Evolutionary conservation across 495 filamentous ascomycete genomes (phyloP), one percentile per base, ranked within the genome.

Genomic region (Podospora sp.): DNA sequence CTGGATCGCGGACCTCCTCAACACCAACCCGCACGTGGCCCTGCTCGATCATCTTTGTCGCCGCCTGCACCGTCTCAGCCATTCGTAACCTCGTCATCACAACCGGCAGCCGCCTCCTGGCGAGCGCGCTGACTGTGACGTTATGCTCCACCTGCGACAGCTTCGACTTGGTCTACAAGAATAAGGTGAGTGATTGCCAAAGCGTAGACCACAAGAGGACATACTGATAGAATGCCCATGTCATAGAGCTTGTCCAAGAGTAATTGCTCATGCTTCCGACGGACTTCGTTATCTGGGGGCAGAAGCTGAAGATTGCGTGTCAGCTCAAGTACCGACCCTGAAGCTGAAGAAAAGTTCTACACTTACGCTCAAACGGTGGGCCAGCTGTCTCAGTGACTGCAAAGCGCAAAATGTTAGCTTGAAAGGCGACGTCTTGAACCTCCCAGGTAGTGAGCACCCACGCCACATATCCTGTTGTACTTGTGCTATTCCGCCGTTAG

Each of bases 21-120:
- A 92, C 90, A 4, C 95, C 96, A 5, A 98, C 93, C 27, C 95
- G 85, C 1, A 99, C 92, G 79, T 99, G 96, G 1, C 95, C 95
- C 71, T 97, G 94, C 78, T 98, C 94, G 65, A 99, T 89, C 71
- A 97, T 90, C 71, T 91, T 93, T 7, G 88, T 88, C 8, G 94
- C 90, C 55, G 88, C 89, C 71, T 90, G 89, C 21, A 97, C 89
- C 59, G 86, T 94, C 79, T 96, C 91, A 33, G 92, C 91, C 93
- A 98, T 97, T 55, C 91, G 83, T 71, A 93, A 79, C 66, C 94
- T 74, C 68, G 75, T 75, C 75, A 99, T 96, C 29, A 97, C 85
- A 14, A 98, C 92, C 0, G 88, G 89, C 68, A 99, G 78, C 62
- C 95, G 77, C 60, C 95, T 76, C 55, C 95, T 80, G 66, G 91